A percentile compares a stretch with the other conserved stretches of the same genome.
phyloP scores from a whole-genome alignment of 1,284 basidiomycete species.

The Fomitopsis betulina region DNA sequence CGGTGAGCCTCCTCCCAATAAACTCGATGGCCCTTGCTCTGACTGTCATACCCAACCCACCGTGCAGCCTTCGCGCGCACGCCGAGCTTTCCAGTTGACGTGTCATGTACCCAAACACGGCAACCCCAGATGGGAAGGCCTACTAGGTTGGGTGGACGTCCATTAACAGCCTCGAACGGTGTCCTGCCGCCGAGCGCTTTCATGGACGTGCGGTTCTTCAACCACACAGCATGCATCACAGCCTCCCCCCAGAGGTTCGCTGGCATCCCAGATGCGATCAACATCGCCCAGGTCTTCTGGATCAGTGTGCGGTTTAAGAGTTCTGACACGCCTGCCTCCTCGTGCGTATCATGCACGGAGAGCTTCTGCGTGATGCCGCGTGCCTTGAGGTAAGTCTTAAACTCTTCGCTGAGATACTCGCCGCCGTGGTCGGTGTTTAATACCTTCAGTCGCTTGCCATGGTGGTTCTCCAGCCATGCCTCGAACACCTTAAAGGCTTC shows the following conservation, averaged over 20 bases:
- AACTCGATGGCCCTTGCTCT: slow-evolving; percentile 22
- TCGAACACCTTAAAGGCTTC: background rate
- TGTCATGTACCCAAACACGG: background rate
- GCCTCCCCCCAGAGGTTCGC: slow-evolving; percentile 36
- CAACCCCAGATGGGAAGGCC: background rate
- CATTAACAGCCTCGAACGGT: background rate
- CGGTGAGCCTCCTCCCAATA: slow-evolving; percentile 18
- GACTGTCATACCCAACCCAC: background rate
- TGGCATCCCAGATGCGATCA: slow-evolving; percentile 24
- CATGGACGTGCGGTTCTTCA: slow-evolving; percentile 29
- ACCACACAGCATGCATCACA: slow-evolving; percentile 27
- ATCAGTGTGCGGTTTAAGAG: slow-evolving; percentile 16
- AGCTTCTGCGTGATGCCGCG: slow-evolving; percentile 8
- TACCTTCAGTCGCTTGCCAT: slow-evolving; percentile 4
- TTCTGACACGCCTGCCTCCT: slow-evolving; percentile 35
- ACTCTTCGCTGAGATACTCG: slow-evolving; percentile 13
- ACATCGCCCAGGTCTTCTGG: slow-evolving; percentile 14
- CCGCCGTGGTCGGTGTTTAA: slow-evolving; percentile 15
- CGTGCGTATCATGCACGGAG: slow-evolving; percentile 4
- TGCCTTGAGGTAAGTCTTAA: slow-evolving; percentile 8
- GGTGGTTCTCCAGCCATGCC: slow-evolving; percentile 7
- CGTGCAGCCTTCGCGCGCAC: background rate
- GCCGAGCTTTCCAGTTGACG: background rate
- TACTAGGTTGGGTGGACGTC: background rate
- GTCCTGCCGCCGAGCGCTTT: slow-evolving; percentile 5